Evolutionary conservation across 208 protist genomes (phyloP), one percentile per base, ranked within the genome.

Genomic region (Leishmania mexicana): DNA sequence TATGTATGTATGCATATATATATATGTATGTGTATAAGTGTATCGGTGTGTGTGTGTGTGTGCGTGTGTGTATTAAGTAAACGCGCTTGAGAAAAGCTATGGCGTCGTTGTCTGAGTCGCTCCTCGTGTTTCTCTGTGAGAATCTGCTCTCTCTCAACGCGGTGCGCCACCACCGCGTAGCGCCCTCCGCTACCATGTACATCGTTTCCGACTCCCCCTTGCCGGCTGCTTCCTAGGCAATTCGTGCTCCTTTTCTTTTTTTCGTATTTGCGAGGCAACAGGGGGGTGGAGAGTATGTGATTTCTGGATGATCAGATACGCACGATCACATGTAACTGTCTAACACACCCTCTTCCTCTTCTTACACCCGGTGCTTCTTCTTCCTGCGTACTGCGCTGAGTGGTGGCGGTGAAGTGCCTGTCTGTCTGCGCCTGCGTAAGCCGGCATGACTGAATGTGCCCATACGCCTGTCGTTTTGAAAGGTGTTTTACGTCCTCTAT

Each of bases 111-210:
- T 62, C 35, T 8, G 28, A 62, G 49, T 60, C 31, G 4, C 77
- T 76, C 65, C 42, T 45, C 51, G 72, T 75, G 1, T 35, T 54
- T 38, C 57, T 76, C 51, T 76, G 67, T 75, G 57, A 45, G 15
- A 19, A 0, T 47, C 51, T 58, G 31, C 31, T 19, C 70, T 74
- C 70, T 74, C 28, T 10, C 28, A 15, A 47, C 38, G 70, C 21
- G 70, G 19, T 2, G 21, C 68, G 1, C 19, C 24, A 24, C 31
- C 62, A 68, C 28, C 45, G 15, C 70, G 45, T 28, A 35, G 11
- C 28, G 0, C 28, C 38, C 19, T 3, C 17, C 13, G 21, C 70
- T 35, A 4, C 31, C 28, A 45, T 28, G 54, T 31, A 24, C 51
- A 65, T 84, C 21, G 2, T 70, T 58, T 13, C 28, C 1, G 24